Base-by-base conservation (phyloP, 768 basidiomycete species). In the Cantharellus cinnabarinus region DNA sequence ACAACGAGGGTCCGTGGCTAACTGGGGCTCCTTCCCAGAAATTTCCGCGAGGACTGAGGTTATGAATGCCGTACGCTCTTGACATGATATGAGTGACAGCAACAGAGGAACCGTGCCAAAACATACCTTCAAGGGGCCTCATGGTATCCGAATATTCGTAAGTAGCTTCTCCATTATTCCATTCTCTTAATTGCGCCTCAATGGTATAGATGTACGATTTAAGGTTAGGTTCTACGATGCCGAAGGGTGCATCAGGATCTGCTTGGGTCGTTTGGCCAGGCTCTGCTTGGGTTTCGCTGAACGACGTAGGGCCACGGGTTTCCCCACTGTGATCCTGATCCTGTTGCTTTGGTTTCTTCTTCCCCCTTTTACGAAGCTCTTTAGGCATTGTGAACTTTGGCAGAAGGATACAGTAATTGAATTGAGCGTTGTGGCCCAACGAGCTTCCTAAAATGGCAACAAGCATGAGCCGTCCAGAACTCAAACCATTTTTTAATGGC, bases 161-260 rank as follows among this genome's bases (percentile, higher is more conserved):
- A 42, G 72, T 73, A 50, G 77, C 72, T 34, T 71, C 70, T 20
- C 57, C 60, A n/a, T 71, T 72, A 2, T 70, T 71, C 88, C 91
- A 97, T 63, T 85, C 81, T 54, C 80, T 81, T 44, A 95, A 81
- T 67, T 91, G 88, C 40, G 82, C 74, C 62, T 95, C 89, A 5
- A 94, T 89, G 1, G 81, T 88, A 51, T 84, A 73, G 65, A 95
- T 94, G 70, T 97, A 97, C 1, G 89, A 87, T 68, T 94, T 94
- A 39, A 94, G 74, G 66, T 94, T 91, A 20, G 79, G 77, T 63
- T 94, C 90, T 4, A 94, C 80, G 61, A 81, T 84, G 60, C 90
- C 93, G 68, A 91, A 95, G 2, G 91, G 90, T 50, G 85, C 84
- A 61, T 88, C 86, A 54, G 7, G 7, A 54, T 37, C 38, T 10